Evolutionary conservation across 192 early-diverging fungal species (phyloP).

Genomic region (Linnemannia elongata): DNA sequence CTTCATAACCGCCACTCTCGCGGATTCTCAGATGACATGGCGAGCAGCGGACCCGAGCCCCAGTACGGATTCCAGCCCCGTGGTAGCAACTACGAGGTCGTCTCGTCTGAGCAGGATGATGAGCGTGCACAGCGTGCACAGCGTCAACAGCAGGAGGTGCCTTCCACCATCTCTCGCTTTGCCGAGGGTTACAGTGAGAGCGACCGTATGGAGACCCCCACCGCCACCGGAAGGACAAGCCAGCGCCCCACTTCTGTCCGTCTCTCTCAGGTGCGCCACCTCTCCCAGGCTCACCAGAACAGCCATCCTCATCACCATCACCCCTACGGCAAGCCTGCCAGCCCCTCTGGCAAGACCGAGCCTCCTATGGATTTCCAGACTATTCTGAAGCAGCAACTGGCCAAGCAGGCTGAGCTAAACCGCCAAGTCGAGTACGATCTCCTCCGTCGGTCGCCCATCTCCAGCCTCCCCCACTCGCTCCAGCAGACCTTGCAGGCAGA

Average conservation of each 20-base stretch:
- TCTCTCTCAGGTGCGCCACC: conserved; percentile 49
- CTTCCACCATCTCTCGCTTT: conserved; percentile 28
- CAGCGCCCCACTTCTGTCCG: conserved; percentile 49
- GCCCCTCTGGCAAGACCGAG: conserved; percentile 40
- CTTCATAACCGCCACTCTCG: conserved; percentile 40
- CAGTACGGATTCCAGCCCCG: conserved; percentile 43
- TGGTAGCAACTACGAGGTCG: conserved; percentile 26
- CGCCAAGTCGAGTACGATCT: conserved; percentile 56
- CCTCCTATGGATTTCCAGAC: conserved; percentile 50
- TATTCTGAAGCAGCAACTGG: conserved; percentile 51
- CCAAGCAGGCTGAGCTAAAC: conserved; percentile 49
- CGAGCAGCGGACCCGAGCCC: conserved; percentile 43
- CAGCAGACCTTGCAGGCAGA: conserved; percentile 49
- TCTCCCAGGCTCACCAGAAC: conserved; percentile 52
- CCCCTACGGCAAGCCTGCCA: conserved; percentile 50
- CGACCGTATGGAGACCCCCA: conserved; percentile 13
- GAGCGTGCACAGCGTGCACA: conserved; percentile 24
- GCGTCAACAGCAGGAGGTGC: not conserved
- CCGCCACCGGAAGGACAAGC: conserved; percentile 19
- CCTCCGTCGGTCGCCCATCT: conserved; percentile 51
- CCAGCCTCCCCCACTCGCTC: conserved; percentile 44
- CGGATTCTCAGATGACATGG: conserved; percentile 34
- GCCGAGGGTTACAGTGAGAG: conserved; percentile 39
- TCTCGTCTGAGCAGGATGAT: conserved; percentile 40
- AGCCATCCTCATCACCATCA: conserved; percentile 56